Base-by-base conservation (phyloP, 352 stramenopile species). In the Phytophthora rubi region DNA sequence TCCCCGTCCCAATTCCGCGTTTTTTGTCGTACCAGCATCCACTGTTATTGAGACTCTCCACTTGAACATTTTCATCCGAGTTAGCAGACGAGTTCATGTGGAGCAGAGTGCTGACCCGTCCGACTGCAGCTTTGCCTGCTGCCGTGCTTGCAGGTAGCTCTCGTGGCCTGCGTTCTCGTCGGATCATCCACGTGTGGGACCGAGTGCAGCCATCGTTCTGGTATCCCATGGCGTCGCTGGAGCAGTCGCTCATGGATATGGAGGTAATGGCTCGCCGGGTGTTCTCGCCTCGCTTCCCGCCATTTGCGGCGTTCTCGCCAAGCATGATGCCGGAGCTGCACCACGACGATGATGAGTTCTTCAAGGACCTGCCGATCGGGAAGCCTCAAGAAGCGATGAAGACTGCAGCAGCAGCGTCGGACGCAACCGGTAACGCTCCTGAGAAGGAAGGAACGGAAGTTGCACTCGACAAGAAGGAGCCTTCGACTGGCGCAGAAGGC, bases 241-340 rank as follows among this genome's bases (percentile, higher is more conserved):
- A 93, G 73, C 83, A 91, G 59, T 93, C 85, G 16, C 73, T 93
- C 37, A 84, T 89, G 82, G 80, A 91, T 10, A 59, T 85, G 28
- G 82, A 90, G 21, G 42, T 68, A 18, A 73, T 81, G 61, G 59
- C 76, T 35, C 59, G 39, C 8, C 71, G 68, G 53, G 70, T 80
- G 42, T 71, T 87, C 37, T 63, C 75, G 49, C 63, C 68, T 52
- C 59, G 62, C 7, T 74, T 73, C 18, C 70, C 74, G 42, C 70
- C 65, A 9, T 77, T 80, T 49, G 63, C 75, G n/a, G 59, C 69
- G 35, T 68, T 79, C 30, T 56, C 65, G 18, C 57, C 53, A 6
- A 53, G 71, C 16, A 32, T 58, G 63, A 59, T 77, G 59, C 59
- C 64, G 8, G 65, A 71, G 16, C 42, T 79, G 33, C 63, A 62